Conservation (phyloP, 352 stramenopile genomes). For the Globisporangium perplexum region DNA sequence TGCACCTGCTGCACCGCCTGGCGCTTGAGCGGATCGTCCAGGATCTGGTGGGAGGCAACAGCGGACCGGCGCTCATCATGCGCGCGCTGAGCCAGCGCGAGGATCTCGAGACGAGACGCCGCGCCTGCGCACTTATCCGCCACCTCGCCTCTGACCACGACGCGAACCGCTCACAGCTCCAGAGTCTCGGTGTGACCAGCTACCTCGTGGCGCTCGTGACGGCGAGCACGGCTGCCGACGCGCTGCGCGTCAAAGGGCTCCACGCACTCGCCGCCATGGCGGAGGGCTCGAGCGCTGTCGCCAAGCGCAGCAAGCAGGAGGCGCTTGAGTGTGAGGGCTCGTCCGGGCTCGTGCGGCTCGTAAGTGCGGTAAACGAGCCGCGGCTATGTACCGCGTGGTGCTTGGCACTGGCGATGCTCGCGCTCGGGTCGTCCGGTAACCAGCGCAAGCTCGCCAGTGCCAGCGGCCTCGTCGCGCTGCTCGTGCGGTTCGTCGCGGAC, state of each 20-base stretch:
- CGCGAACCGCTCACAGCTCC: conserved; percentile 43
- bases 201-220: conserved; percentile 26
- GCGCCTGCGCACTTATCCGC: conserved; percentile 36
- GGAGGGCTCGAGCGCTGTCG: conserved; percentile 16
- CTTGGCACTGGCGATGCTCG: conserved; percentile 34
- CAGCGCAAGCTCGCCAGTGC: conserved; percentile 34
- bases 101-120: conserved; percentile 17
- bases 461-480: conserved; percentile 24
- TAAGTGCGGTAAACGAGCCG: conserved; percentile 14
- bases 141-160: conserved; percentile 49
- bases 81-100: conserved; percentile 26
- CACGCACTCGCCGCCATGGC: conserved; percentile 48
- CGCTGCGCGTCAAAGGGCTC: conserved; percentile 38
- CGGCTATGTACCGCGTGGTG: conserved; percentile 41
- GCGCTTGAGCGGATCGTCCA: conserved; percentile 32
- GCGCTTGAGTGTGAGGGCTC: conserved; percentile 49
- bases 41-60: conserved; percentile 25
- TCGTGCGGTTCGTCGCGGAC: conserved; percentile 26
- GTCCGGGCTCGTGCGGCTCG: conserved; percentile 26
- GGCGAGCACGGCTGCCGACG: neutral
- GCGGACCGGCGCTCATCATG: conserved; percentile 39
- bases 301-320: conserved; percentile 51
- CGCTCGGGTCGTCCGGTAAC: conserved; percentile 36
- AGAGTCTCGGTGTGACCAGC: conserved; percentile 36
- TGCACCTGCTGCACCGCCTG: conserved; percentile 54